Evolutionary conservation across 2,329 filamentous ascomycete genomes (phyloP).

Genomic region (Sordariomycetes sp.): DNA sequence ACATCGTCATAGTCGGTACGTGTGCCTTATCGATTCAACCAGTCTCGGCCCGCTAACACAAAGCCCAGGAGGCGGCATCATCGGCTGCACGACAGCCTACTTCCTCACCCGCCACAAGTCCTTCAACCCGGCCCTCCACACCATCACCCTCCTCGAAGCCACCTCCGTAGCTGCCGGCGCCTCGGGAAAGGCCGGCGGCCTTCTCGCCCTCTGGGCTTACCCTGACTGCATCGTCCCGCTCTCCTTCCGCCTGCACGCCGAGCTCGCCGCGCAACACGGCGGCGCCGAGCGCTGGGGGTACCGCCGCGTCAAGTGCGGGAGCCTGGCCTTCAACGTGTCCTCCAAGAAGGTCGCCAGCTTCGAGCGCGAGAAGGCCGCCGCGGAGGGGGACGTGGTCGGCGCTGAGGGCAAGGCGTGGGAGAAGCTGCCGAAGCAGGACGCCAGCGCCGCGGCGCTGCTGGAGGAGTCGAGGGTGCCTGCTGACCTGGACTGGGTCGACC

Average conservation of each 20-base stretch:
- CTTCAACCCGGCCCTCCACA: constrained; percentile 65
- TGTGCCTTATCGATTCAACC: constrained; percentile 6
- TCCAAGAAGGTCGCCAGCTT: constrained; percentile 20
- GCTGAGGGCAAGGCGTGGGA: constrained; percentile 37
- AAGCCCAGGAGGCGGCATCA: constrained; percentile 71
- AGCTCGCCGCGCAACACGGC: constrained; percentile 74
- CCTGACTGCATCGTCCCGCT: constrained; percentile 74
- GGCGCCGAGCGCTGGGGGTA: constrained; percentile 82
- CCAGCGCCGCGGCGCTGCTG: constrained; percentile 32
- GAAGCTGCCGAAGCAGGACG: constrained; percentile 50
- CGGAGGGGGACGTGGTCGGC: constrained; percentile 7
- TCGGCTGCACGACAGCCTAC: constrained; percentile 85
- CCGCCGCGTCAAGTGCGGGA: constrained; percentile 64
- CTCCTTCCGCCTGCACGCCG: constrained; percentile 71
- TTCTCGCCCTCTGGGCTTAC: constrained; percentile 88
- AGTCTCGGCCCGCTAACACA: not conserved
- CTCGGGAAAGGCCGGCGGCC: constrained; percentile 86
- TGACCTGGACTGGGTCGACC: constrained; percentile 78
- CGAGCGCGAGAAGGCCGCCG: constrained; percentile 8
- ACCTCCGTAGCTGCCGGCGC: constrained; percentile 78
- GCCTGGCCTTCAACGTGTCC: constrained; percentile 29
- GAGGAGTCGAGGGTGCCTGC: constrained; percentile 54
- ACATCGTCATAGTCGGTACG: constrained; percentile 41
- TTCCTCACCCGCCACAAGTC: constrained; percentile 78
- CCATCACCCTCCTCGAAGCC: constrained; percentile 80